Evolutionary conservation across 179 eudicot species (phyloP).

Genomic region (Carnegiea gigantea): DNA sequence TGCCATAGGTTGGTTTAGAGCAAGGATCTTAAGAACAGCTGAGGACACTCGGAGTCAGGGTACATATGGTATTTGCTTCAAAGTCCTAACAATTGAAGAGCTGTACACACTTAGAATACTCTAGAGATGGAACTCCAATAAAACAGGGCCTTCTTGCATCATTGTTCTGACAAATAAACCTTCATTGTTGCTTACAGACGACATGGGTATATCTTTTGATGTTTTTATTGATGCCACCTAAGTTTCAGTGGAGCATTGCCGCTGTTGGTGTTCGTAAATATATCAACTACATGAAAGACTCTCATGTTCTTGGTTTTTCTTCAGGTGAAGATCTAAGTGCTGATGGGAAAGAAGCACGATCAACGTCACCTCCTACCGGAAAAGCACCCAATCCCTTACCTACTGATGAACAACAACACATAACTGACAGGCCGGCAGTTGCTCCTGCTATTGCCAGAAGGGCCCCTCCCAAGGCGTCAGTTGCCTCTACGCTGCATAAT

Average conservation of each 20-base stretch:
- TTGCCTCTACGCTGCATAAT: constrained; percentile 28
- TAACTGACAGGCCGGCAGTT: constrained; percentile 54
- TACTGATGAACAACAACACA: constrained; percentile 57
- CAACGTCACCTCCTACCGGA: no score
- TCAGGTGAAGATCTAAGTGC: constrained; percentile 68
- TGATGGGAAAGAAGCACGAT: no score
- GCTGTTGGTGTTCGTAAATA: neutral
- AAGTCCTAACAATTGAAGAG: no score
- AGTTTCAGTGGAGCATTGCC: neutral
- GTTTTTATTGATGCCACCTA: neutral
- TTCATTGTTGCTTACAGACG: neutral
- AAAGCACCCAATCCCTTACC: no score
- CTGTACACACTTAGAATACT: no score
- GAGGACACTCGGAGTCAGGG: no score
- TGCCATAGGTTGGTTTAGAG: no score
- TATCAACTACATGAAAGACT: neutral
- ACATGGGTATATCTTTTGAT: neutral
- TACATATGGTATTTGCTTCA: no score
- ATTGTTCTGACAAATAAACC: no score
- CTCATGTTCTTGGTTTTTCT: neutral
- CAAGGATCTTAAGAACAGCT: no score
- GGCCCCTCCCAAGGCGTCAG: constrained; percentile 61
- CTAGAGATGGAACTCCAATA: no score
- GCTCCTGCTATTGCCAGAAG: constrained; percentile 80
- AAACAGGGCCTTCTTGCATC: no score